Evolutionary conservation across 345 rosid species (phyloP).

Genomic region (Theobroma cacao): DNA sequence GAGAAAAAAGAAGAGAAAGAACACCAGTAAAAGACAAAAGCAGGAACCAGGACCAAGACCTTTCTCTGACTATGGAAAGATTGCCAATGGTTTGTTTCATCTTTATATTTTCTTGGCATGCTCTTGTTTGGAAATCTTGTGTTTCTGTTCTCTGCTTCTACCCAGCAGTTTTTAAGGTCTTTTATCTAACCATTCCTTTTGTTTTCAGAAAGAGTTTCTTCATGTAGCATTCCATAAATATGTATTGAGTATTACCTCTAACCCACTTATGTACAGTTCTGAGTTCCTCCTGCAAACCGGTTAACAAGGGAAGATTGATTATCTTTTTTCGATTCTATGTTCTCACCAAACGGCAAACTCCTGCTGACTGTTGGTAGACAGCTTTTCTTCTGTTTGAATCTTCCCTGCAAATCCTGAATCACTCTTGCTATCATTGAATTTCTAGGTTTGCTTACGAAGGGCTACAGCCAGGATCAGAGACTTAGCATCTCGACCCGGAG

Average conservation of each 20-base stretch:
- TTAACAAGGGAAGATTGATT: background rate
- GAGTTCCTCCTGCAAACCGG: background rate
- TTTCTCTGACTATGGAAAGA: background rate
- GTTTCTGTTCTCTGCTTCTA: background rate
- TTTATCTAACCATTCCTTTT: background rate
- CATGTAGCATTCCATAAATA: too few species aligned
- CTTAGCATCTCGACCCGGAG: background rate
- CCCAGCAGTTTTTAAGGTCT: background rate
- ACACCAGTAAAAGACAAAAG: background rate
- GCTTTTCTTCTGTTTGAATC: background rate
- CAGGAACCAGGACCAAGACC: background rate
- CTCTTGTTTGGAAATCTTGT: background rate
- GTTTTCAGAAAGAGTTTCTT: background rate
- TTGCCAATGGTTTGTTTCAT: background rate
- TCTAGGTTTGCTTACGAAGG: slow-evolving; percentile 1
- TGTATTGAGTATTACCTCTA: too few species aligned
- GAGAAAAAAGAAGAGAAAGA: slow-evolving; percentile 7
- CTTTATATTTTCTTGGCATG: background rate
- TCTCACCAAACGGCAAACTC: background rate
- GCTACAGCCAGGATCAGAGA: background rate
- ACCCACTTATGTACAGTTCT: background rate
- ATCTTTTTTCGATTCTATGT: background rate
- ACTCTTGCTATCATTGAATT: background rate
- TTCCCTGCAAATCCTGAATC: background rate
- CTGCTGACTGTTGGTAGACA: background rate